Base-by-base conservation (phyloP, 108 stramenopile species). In the Nitzschia sp. region DNA sequence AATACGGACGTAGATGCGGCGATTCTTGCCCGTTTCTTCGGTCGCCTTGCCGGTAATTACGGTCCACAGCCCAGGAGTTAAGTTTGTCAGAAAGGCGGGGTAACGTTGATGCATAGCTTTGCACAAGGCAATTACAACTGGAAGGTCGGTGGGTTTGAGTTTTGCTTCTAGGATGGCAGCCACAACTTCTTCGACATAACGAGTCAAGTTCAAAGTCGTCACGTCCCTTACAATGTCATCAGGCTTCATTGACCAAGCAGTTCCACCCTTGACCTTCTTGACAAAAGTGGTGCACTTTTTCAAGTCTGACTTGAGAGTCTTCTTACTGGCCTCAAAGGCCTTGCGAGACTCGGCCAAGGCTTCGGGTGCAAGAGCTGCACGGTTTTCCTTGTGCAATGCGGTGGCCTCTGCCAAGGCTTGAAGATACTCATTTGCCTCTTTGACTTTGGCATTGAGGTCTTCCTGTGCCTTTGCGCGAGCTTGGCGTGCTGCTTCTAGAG, bases 201-300 rank as follows among this genome's bases (percentile, higher is more conserved):
- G 85, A 21, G 85, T 86, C 21, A 98, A 70, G 72, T 98, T 98
- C n/a, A 97, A 74, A 2, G 90, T 81, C 23, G 86, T 60, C 3
- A 88, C 73, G 67, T 96, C 95, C 63, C 75, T 82, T 27, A 77
- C 69, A 26, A 95, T 71, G 48, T 81, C 66, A 33, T 90, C 93
- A 3, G 85, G 77, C 31, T 79, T 77, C 70, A 79, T 76, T 25
- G 71, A 70, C 79, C 79, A 82, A 19, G 85, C 81, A 38, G 78
- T 79, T n/a, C 90, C 88, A 6, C 79, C 66, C 64, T 88, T 86
- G 64, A 97, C 80, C 76, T 95, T 96, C 69, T 97, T 97, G 26
- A 96, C 95, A 80, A 98, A 98, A 27, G 98, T 91, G 15, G 93
- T 97, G 34, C 93, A 96, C 67, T 94, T 94, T 80, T 98, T 98